Conservation (phyloP, 2,329 filamentous ascomycete species). For the Trichoderma guizhouense region DNA sequence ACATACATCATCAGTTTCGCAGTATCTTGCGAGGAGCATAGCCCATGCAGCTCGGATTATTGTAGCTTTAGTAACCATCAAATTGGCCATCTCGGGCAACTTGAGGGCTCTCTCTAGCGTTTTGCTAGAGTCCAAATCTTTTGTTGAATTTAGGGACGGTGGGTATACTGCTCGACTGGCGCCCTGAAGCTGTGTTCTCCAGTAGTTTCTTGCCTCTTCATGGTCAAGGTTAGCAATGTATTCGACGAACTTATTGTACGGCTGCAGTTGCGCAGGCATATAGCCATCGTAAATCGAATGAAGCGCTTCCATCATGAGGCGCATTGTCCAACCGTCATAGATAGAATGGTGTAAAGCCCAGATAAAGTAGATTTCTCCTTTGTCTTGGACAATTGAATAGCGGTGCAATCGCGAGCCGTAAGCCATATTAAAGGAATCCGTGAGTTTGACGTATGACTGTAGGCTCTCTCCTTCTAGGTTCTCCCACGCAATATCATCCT, state of each 20-base stretch:
- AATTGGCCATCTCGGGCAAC: neutral
- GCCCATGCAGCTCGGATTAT: constrained; percentile 25
- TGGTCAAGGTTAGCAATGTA: neutral
- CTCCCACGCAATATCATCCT: neutral
- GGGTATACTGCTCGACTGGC: neutral
- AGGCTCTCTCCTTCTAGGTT: neutral
- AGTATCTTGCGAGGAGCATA: constrained; percentile 20
- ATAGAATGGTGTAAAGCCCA: constrained; percentile 28
- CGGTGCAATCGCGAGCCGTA: neutral
- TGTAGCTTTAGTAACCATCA: constrained; percentile 14
- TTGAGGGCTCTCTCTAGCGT: neutral
- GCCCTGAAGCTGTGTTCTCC: neutral
- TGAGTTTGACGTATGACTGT: neutral
- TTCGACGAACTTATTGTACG: neutral
- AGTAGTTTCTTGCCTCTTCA: neutral
- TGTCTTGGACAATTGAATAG: neutral
- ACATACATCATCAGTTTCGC: constrained; percentile 18
- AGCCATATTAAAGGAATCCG: neutral
- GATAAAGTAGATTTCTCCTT: constrained; percentile 17
- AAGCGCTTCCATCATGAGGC: constrained; percentile 20
- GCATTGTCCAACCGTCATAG: constrained; percentile 30
- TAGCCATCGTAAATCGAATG: neutral
- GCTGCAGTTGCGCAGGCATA: neutral
- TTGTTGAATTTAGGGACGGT: neutral
- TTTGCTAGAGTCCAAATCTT: neutral